Conservation (phyloP, 169 alveolate species). For the Plasmodium vivax region DNA sequence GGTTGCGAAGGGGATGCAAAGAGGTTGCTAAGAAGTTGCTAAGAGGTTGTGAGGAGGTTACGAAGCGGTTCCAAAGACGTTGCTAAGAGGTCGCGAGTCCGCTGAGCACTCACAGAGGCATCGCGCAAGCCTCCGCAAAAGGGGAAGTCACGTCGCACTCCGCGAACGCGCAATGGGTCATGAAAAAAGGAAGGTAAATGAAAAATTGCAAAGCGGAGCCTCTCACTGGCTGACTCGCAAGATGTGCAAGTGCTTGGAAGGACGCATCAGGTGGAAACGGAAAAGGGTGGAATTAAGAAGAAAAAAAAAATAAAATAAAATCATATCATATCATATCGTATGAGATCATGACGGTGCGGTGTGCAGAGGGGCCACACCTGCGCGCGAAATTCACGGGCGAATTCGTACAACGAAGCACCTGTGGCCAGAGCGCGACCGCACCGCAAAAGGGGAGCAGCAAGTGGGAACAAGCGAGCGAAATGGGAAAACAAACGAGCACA, state of each 20-base stretch:
- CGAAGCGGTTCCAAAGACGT: neutral
- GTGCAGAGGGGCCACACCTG: neutral
- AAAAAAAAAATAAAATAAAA: neutral
- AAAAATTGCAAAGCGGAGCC: neutral
- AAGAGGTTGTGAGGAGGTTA: neutral
- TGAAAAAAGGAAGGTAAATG: neutral
- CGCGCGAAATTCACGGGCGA: neutral
- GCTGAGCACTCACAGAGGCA: neutral
- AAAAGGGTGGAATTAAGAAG: neutral
- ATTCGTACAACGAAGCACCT: neutral
- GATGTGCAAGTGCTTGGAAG: neutral
- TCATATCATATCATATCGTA: neutral
- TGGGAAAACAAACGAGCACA: neutral
- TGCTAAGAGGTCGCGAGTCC: neutral
- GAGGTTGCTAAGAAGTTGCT: too few species aligned
- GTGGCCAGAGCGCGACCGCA: neutral
- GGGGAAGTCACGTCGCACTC: neutral
- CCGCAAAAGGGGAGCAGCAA: neutral
- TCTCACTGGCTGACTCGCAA: neutral
- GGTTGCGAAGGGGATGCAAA: neutral
- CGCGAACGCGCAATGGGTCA: neutral
- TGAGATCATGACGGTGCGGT: neutral
- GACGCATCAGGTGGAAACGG: neutral
- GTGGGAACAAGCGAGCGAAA: too few species aligned
- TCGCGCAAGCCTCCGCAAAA: neutral